Conservation (phyloP, 768 basidiomycete species). For the Mycena kentingensis region DNA sequence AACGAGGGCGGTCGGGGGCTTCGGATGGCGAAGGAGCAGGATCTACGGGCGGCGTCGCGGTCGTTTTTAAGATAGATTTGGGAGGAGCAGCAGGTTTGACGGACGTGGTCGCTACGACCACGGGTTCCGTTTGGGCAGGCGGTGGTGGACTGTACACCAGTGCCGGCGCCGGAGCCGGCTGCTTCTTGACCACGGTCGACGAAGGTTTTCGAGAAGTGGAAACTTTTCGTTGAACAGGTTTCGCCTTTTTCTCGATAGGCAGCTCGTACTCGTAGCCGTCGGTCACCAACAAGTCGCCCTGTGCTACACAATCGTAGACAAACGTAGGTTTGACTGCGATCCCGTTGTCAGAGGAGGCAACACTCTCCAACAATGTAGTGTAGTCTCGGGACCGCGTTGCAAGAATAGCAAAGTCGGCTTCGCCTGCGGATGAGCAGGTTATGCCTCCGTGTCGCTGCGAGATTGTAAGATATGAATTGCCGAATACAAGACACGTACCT, state of each 20-base stretch:
- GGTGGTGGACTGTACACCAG: too few species aligned
- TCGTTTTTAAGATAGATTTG: too few species aligned
- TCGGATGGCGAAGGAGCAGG: constrained; percentile 6
- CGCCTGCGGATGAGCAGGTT: constrained; percentile 53
- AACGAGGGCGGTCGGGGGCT: constrained; percentile 22
- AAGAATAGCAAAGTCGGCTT: constrained; percentile 65
- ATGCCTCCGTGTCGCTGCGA: constrained; percentile 66
- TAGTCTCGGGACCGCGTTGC: constrained; percentile 54
- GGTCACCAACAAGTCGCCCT: constrained; percentile 46
- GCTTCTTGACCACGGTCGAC: constrained; percentile 2
- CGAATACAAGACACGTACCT: constrained; percentile 42
- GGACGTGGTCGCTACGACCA: too few species aligned
- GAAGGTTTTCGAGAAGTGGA: neutral
- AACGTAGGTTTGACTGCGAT: constrained; percentile 56
- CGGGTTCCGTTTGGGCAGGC: neutral
- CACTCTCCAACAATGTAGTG: constrained; percentile 42
- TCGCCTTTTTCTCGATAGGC: constrained; percentile 25
- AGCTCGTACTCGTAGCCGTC: constrained; percentile 45
- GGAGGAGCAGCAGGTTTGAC: too few species aligned
- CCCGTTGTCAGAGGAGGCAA: constrained; percentile 39
- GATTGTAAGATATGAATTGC: neutral
- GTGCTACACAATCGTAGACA: constrained; percentile 52
- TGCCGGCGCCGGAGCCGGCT: too few species aligned
- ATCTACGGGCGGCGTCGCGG: too few species aligned
- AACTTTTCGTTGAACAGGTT: constrained; percentile 1